Evolutionary conservation across 2,329 filamentous ascomycete genomes (phyloP), one percentile per base, ranked within the genome.

Genomic region (Daldinia sp.): DNA sequence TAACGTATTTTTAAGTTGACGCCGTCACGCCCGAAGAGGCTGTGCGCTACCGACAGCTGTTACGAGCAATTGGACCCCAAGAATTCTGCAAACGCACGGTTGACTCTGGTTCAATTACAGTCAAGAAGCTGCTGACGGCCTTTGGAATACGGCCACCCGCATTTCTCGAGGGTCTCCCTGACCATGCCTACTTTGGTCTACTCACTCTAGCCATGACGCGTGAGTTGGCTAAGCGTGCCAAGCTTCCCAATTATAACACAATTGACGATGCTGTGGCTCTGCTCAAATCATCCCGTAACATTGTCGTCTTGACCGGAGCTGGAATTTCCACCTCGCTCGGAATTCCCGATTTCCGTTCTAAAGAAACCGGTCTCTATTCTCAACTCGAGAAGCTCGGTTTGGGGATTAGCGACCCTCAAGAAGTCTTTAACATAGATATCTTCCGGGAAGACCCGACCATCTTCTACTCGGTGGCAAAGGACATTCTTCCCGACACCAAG

Each of bases 291-390:
- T 89, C 90, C 64, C 88, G 88, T 73, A 97, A 97, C 79, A 94
- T 99, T 79, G 89, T 99, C 76, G 92, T 98, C 72, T 88, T 99
- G 73, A 98, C 96, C 0, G 96, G 96, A 58, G 96, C 96, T 18
- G 96, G 96, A 73, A 98, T 99, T 73, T 98, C 94, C 28, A 99
- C 96, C 0, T 97, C 93, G 58, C 89, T 99, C 20, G 96, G 96
- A 68, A 98, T 99, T 67, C 96, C 96, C 4, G 96, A 99, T 79
- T 99, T 99, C 78, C 91, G 96, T 72, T 98, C 94, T 59, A 96
- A 96, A 79, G 92, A 93, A 76, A 97, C 91, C 1, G 95, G 95
- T 56, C 90, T 98, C 63, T 98, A 98, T 81, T 91, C 93, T 51
- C 91, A 94, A 77, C 85, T 98, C 58, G 90, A 88, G 74, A 89